Conservation (phyloP, 352 stramenopile genomes). For the Phytophthora parvispora region DNA sequence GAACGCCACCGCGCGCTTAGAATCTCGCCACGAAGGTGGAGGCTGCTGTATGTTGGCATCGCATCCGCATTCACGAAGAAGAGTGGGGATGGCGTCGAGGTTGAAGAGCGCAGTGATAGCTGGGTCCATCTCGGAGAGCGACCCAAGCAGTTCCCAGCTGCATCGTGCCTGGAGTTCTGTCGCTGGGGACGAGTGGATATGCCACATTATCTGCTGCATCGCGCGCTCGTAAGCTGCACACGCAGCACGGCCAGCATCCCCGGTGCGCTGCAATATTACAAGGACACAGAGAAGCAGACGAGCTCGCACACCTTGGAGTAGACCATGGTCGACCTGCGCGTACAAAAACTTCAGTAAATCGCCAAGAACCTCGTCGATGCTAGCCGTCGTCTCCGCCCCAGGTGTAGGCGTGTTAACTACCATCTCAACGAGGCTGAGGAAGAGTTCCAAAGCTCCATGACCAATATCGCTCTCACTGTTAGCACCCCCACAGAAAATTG, state of each 20-base stretch:
- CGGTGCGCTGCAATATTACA: conserved; percentile 63
- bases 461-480: conserved; percentile 1
- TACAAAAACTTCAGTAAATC: conserved; percentile 58
- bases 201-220: conserved; percentile 61
- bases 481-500: conserved; percentile 20
- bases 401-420: conserved; percentile 33
- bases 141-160: conserved; percentile 67
- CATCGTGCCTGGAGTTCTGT: conserved; percentile 46
- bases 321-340: conserved; percentile 35
- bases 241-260: conserved; percentile 56
- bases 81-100: conserved; percentile 61
- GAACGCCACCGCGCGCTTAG: conserved; percentile 26
- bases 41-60: conserved; percentile 1
- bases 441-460: conserved; percentile 23
- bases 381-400: conserved; percentile 31
- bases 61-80: conserved; percentile 61
- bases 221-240: conserved; percentile 64
- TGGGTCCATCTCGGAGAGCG: conserved; percentile 64
- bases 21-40: conserved; percentile 7
- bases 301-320: conserved; percentile 47
- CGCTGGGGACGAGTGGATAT: conserved; percentile 36
- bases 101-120: conserved; percentile 75
- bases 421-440: conserved; percentile 45
- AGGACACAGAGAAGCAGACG: conserved; percentile 64
- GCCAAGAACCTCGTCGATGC: conserved; percentile 46